Base-by-base conservation (phyloP, 192 early-diverging fungal species). In the Geranomyces variabilis region DNA sequence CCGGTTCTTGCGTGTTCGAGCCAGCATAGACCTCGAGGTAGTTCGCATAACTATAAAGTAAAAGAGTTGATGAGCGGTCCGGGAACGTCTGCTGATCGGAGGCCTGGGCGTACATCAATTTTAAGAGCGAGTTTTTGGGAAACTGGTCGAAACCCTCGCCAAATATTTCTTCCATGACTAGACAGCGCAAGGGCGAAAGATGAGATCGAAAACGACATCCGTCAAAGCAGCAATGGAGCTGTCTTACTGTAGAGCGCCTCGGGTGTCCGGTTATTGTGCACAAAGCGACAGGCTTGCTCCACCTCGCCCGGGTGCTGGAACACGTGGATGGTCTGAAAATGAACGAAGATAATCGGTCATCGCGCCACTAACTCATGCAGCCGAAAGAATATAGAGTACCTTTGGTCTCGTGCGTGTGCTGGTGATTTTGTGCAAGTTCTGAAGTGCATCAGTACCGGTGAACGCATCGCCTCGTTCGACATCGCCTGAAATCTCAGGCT, bases 161-260 rank as follows among this genome's bases (percentile, higher is more conserved):
- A 28, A 75, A 75, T 46, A 75, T 75, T 66, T 68, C 66, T 34
- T 75, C 73, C 70, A 72, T 72, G 0, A 68, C 36, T 41, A 41
- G 10, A 10, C 3, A 41, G 10, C 36, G 36, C 36, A 41, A 7
- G 36, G 3, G 33, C 53, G 62, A 22, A n/a, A n/a, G n/a, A n/a
- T n/a, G n/a, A n/a, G n/a, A n/a, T n/a, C n/a, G n/a, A n/a, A n/a
- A n/a, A n/a, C n/a, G n/a, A n/a, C n/a, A n/a, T n/a, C n/a, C n/a
- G n/a, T n/a, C n/a, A n/a, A n/a, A n/a, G n/a, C n/a, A n/a, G n/a
- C n/a, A n/a, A n/a, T n/a, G n/a, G n/a, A 41, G 36, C 5, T 7
- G 36, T 7, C 36, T 41, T 41, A 41, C 36, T 45, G 63, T 64
- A 64, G 17, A 75, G 48, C 21, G 73, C 73, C 28, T 75, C 58